Evolutionary conservation across 2,329 filamentous ascomycete species (phyloP), one percentile per base, ranked within the genome.

Genomic region (Venturia aucupariae): DNA sequence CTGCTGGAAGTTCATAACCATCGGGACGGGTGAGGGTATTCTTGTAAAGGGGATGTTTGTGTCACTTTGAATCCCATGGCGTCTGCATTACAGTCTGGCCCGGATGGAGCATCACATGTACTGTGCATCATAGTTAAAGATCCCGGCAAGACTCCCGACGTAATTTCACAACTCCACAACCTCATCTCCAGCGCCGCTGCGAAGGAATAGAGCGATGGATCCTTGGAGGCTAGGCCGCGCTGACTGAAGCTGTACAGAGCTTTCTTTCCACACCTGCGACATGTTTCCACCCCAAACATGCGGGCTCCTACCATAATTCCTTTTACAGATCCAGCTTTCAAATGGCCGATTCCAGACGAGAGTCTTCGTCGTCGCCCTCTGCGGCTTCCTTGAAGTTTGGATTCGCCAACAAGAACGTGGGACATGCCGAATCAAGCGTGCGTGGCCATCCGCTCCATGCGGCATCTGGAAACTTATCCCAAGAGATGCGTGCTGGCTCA

Each of bases 331-430:
- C 51, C 51, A 35, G n/a, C 51, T 3, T 8, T 2, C n/a, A 10
- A 30, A 57, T 57, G 51, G 51, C 51, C 30, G 27, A 57, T 57
- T 35, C 51, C 30, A 57, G 51, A 57, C 51, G 51, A 3, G 27
- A 24, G 5, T 57, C 51, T 7, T 57, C 51, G 30, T 57, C 51
- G 51, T 57, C 51, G 27, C 51, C 51, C 24, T 57, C 51, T 32
- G 51, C 51, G 30, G 51, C 51, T 57, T 57, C 51, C 51, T 35
- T 57, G 30, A 57, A 38, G 51, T 57, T 57, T 57, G 51, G 51
- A 22, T 57, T 32, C 15, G 51, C 51, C 51, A 35, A 19, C 27
- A 57, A 35, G 19, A 32, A 57, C 30, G 27, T 32, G 27, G 51
- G 35, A 19, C 51, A 57, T 22, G 51, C 51, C 27, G 51, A 57